A percentile compares a stretch with the other conserved stretches of the same genome.
Evolutionary conservation across 2,329 filamentous ascomycete species (phyloP).

Genomic region (Botrytis deweyae): DNA sequence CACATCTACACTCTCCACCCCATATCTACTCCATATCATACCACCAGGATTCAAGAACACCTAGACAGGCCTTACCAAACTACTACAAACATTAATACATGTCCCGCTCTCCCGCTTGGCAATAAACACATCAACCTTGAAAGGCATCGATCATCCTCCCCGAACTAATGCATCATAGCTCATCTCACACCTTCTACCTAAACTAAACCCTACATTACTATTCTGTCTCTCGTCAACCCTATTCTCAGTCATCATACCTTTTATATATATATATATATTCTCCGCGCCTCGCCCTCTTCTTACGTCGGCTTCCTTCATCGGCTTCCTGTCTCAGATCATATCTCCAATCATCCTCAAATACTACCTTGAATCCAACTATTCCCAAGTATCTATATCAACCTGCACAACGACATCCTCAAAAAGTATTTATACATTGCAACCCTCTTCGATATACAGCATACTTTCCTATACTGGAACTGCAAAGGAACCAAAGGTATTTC

Average conservation of each 20-base stretch:
- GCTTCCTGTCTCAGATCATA: conserved; percentile 34
- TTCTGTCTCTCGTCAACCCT: conserved; percentile 20
- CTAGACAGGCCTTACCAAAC: background rate
- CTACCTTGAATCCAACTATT: conserved; percentile 11
- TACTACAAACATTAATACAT: conserved; percentile 5
- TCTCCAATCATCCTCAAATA: conserved; percentile 25
- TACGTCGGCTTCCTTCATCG: conserved; percentile 26
- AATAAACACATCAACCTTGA: conserved; percentile 21
- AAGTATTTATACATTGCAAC: conserved; percentile 2
- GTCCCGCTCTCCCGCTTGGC: conserved; percentile 20
- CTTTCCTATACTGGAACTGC: conserved; percentile 25
- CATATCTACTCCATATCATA: conserved; percentile 14
- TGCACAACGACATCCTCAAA: background rate
- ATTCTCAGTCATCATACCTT: conserved; percentile 16
- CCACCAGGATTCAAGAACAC: conserved; percentile 4
- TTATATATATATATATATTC: conserved; percentile 33
- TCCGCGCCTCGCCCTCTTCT: conserved; percentile 25
- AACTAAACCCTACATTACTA: conserved; percentile 20
- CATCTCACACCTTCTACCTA: conserved; percentile 31
- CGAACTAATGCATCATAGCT: conserved; percentile 35
- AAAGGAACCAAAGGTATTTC: conserved; percentile 27
- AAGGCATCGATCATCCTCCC: conserved; percentile 29
- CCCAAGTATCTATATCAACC: conserved; percentile 14
- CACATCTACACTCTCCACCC: conserved; percentile 7
- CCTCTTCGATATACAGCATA: conserved; percentile 5